Evolutionary conservation across 768 basidiomycete species (phyloP).

Genomic region (Coprinopsis strossmayeri): DNA sequence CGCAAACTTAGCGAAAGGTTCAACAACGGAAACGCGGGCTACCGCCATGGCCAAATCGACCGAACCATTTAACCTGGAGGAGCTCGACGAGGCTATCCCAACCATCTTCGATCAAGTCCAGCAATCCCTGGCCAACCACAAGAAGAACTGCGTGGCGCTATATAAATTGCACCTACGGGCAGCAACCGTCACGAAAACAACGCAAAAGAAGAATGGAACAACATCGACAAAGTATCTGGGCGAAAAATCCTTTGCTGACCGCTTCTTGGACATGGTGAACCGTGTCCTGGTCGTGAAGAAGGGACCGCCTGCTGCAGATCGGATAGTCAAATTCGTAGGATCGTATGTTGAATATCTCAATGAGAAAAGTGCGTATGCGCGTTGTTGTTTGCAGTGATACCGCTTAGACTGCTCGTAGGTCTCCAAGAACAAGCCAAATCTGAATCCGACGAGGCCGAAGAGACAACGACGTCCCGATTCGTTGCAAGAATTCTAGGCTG

Average conservation of each 20-base stretch:
- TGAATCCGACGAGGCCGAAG: constrained; percentile 50
- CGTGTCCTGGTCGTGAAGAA: constrained; percentile 80
- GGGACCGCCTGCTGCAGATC: constrained; percentile 74
- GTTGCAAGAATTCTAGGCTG: constrained; percentile 60
- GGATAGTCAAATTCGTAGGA: constrained; percentile 80
- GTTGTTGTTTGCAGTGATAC: background rate
- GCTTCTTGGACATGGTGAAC: constrained; percentile 67
- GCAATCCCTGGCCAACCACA: constrained; percentile 75
- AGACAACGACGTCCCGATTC: constrained; percentile 66
- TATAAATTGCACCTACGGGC: constrained; percentile 77
- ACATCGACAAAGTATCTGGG: constrained; percentile 53
- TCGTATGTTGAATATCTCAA: constrained; percentile 77
- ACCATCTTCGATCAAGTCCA: constrained; percentile 76
- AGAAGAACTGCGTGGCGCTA: constrained; percentile 85
- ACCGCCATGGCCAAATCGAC: constrained; percentile 11
- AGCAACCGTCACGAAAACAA: constrained; percentile 42
- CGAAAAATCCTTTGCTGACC: constrained; percentile 72
- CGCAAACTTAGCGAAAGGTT: background rate
- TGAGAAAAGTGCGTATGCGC: constrained; percentile 60
- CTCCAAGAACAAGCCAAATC: constrained; percentile 24
- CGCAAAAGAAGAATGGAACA: constrained; percentile 32
- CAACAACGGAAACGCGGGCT: background rate
- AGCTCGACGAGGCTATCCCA: constrained; percentile 29
- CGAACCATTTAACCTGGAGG: constrained; percentile 20
- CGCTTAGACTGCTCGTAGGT: constrained; percentile 14